phyloP scores from a whole-genome alignment of 2,329 filamentous ascomycete genomes.

The Tricladium varicosporioides region DNA sequence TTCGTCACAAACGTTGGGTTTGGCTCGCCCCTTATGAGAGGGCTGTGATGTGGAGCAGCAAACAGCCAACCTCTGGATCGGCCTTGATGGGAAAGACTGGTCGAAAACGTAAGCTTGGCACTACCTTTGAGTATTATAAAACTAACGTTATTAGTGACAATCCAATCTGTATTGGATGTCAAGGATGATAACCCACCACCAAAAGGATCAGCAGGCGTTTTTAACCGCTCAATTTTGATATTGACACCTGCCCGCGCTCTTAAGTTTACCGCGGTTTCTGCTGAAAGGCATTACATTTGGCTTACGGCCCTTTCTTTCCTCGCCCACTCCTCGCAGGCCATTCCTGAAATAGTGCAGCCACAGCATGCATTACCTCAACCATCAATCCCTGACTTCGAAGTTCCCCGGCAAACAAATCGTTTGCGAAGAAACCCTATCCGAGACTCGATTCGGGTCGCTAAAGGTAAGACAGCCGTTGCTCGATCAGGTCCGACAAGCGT shows the following conservation, averaged over 20 bases:
- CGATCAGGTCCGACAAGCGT: constrained; percentile 39
- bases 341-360: constrained; percentile 67
- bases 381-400: constrained; percentile 46
- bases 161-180: constrained; percentile 95
- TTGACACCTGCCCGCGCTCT: constrained; percentile 88
- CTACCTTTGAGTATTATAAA: constrained; percentile 6
- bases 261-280: constrained; percentile 84
- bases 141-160: constrained; percentile 63
- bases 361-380: constrained; percentile 53
- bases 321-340: constrained; percentile 79
- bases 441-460: constrained; percentile 87
- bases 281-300: constrained; percentile 93
- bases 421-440: constrained; percentile 56
- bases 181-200: constrained; percentile 89
- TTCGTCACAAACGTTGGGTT: constrained; percentile 94
- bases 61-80: constrained; percentile 85
- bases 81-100: constrained; percentile 92
- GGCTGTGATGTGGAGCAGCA: constrained; percentile 96
- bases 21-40: constrained; percentile 97
- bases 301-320: constrained; percentile 92
- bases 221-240: constrained; percentile 93
- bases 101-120: constrained; percentile 76
- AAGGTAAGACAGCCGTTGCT: constrained; percentile 52
- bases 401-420: constrained; percentile 33
- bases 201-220: constrained; percentile 63